These are phyloP conservation scores for Torulaspora indica DNA, from an alignment of 805 yeast genomes.

Conservation along the genomic window DNA sequence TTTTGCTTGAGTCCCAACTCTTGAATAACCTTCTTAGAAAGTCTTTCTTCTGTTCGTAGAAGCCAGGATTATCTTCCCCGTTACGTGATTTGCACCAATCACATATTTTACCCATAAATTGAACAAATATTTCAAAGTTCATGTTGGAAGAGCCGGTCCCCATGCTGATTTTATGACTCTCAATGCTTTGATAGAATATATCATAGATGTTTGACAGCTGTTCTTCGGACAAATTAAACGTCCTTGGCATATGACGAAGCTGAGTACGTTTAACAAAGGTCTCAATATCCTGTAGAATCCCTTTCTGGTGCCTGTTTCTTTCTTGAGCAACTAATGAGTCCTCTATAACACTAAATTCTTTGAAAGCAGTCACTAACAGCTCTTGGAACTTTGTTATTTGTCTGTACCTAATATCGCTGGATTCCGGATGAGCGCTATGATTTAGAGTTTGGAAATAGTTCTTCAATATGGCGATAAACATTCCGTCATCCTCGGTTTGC, in stretches of 20 bases:
- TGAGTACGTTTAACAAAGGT: conserved; percentile 89
- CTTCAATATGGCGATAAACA: conserved; percentile 79
- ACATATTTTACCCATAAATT: conserved; percentile 72
- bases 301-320: conserved; percentile 65
- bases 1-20: conserved; percentile 60
- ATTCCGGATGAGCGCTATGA: conserved; percentile 70
- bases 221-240: conserved; percentile 52
- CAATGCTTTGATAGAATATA: conserved; percentile 70
- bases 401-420: conserved; percentile 58
- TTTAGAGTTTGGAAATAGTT: conserved; percentile 74
- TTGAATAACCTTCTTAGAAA: conserved; percentile 62
- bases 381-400: conserved; percentile 83
- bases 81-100: conserved; percentile 58
- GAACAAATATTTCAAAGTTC: conserved; percentile 65
- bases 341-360: conserved; percentile 77
- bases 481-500: conserved; percentile 84
- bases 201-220: conserved; percentile 76
- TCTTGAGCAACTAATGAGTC: conserved; percentile 67
- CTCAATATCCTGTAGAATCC: conserved; percentile 81
- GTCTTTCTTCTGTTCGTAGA: conserved; percentile 36
- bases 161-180: conserved; percentile 54
- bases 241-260: conserved; percentile 75
- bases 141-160: conserved; percentile 58
- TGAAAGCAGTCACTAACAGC: conserved; percentile 83
- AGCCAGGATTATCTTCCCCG: conserved; percentile 36